Evolutionary conservation across 1,139 yeast species (phyloP), one percentile per base, ranked within the genome.

Genomic region (Geotrichum klebahnii): DNA sequence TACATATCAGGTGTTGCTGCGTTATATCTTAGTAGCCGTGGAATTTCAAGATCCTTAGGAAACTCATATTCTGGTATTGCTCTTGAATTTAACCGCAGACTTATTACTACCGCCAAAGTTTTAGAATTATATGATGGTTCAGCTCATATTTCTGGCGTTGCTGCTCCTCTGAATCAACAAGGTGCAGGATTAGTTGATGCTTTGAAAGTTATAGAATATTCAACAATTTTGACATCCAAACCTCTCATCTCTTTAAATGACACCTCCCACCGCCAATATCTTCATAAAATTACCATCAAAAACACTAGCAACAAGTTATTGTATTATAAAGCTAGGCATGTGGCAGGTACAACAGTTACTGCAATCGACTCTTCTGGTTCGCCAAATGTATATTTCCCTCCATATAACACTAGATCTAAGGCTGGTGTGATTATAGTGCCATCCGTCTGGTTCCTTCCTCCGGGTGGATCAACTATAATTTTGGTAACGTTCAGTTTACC

Each of bases 121-220:
- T 29, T 57, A 22, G 37, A 46, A 8, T 47, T 50, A 10, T 55
- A 45, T 34, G 50, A 52, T 37, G 47, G 53, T 6, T 14, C 33
- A 10, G n/a, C 28, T 12, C 35, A 26, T 22, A 20, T 36, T 17
- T 16, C 41, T 9, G 49, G 51, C 9, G n/a, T 39, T 9, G 20
- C 16, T 16, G 58, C 57, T 19, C 61, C 61, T 2, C 38, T 57
- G 3, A 51, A 31, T 41, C 61, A 59, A 45, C 62, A 59, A 44
- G 61, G 61, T 20, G 57, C 58, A 2, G 61, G 61, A 32, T 63
- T 70, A 10, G 64, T 69, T 47, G 60, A 67, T 52, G 71, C 69
- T 17, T 67, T 66, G 35, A 67, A 67, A 22, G 59, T 68, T 58
- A 61, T 68, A 55, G 66, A 67, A 55, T 67, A 66, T 53, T 63